Evolutionary conservation across 345 rosid species (phyloP).

Genomic region (Corchorus capsularis): DNA sequence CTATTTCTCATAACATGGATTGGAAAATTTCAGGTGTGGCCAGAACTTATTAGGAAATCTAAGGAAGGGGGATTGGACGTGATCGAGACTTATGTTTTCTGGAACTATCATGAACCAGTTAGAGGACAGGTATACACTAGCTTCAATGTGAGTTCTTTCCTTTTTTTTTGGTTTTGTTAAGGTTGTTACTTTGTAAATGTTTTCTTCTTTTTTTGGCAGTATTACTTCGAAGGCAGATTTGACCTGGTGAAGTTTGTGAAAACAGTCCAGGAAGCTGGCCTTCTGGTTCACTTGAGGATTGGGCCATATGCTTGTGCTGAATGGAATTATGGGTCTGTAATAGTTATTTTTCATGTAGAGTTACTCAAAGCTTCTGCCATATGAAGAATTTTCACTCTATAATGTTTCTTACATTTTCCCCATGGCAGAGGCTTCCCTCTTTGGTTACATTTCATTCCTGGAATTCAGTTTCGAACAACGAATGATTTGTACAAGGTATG

Average conservation of each 20-base stretch:
- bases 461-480: conserved; percentile 65
- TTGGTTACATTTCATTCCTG: conserved; percentile 76
- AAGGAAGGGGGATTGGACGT: conserved; percentile 71
- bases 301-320: conserved; percentile 83
- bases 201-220: conserved; percentile 36
- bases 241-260: conserved; percentile 63
- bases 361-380: neutral
- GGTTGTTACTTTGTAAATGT: neutral
- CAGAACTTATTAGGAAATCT: conserved; percentile 57
- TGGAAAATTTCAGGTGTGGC: conserved; percentile 53
- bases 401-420: neutral
- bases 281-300: conserved; percentile 62
- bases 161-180: neutral
- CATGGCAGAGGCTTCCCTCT: conserved; percentile 60
- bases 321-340: conserved; percentile 67
- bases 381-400: neutral
- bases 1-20: neutral
- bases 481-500: conserved; percentile 53
- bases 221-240: conserved; percentile 64
- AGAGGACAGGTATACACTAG: conserved; percentile 53
- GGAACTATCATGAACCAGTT: conserved; percentile 68
- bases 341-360: neutral
- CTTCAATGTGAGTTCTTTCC: neutral
- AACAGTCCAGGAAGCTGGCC: conserved; percentile 63
- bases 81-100: conserved; percentile 66